Evolutionary conservation across 129 eudicot species (phyloP), one percentile per base, ranked within the genome.

Genomic region (Logfia minima): DNA sequence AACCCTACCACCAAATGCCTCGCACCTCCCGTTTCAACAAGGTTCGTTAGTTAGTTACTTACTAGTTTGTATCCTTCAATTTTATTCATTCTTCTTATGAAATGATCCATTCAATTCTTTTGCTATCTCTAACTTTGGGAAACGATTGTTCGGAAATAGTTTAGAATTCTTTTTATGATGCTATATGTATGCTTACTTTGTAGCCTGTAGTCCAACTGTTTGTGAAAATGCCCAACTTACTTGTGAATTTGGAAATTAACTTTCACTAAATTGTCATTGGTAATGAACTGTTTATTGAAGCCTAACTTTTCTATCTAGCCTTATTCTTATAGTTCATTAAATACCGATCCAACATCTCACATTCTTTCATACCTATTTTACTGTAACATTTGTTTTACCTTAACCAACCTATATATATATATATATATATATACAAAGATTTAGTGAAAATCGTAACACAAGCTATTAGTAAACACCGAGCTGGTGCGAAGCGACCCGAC

Each of bases 151-250:
- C 5, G 53, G 53, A 45, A 45, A 45, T 45, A 45, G 3, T 13
- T 9, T 0, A 43, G 10, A 45, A 39, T 7, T 13, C 5, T 64
- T 48, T 4, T 13, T 41, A 6, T 8, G 48, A 16, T 72, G 6
- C 26, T 67, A 4, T 18, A 29, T 61, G 77, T 4, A 29, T 11
- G 22, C 55, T 35, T 48, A 68, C 16, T 69, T 59, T 70, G 58
- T 62, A 21, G 65, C 17, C n/a, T 81, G 91, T 26, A 77, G 6
- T 22, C 83, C 69, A 87, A 24, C 64, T 84, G 89, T 87, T 90
- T 83, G 96, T 76, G 14, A 16, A 81, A 90, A 85, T 77, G 85
- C 64, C 87, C 59, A 63, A 68, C 16, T 29, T 0, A 7, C 75
- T 16, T 23, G 74, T 14, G 5, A 45, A 1, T 53, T 43, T 41